Base-by-base conservation (phyloP, 805 yeast genomes). In the Kuraishia hungarica region DNA sequence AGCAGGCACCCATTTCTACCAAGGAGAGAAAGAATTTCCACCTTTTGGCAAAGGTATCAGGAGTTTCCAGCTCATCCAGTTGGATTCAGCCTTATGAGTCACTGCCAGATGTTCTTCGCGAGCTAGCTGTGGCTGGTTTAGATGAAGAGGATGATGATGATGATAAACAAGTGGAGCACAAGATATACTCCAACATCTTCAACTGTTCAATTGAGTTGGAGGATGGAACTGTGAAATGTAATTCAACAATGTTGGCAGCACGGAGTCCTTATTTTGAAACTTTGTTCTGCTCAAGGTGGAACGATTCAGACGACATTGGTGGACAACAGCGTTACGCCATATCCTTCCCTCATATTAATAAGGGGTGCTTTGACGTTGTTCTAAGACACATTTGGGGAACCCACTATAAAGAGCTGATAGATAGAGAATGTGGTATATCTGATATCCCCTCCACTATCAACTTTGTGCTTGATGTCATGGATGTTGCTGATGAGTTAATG, bases 221-320 rank as follows among this genome's bases (percentile, higher is more conserved):
- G 1, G 84, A 81, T 60, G 82, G 80, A 0, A 71, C 67, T n/a
- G 39, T 77, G 0, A 55, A 57, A 2, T 77, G 80, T 6, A 82
- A 82, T 62, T 76, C 84, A 1, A 71, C 74, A 11, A 68, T 89
- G 3, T 62, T 91, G n/a, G 63, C 70, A 2, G 66, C 79, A 0
- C 69, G 96, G 56, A 80, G 84, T 51, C 82, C 81, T 0, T 87
- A 76, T 62, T 89, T 91, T 64, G 84, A 80, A 55, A 75, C 84
- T 0, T 59, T 82, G 1, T 73, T 87, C 39, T 77, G 85, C 0
- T 63, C 67, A 0, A 64, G 82, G 51, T 89, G 94, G 96, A 64
- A 59, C 10, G 54, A 57, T 10, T 51, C 52, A 15, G 56, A 52
- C n/a, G 51, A 54, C 7, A 26, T 65, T 61, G 21, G 54, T 57